Evolutionary conservation across 345 rosid genomes (phyloP).

Genomic region (Arabidopsis arenosa): DNA sequence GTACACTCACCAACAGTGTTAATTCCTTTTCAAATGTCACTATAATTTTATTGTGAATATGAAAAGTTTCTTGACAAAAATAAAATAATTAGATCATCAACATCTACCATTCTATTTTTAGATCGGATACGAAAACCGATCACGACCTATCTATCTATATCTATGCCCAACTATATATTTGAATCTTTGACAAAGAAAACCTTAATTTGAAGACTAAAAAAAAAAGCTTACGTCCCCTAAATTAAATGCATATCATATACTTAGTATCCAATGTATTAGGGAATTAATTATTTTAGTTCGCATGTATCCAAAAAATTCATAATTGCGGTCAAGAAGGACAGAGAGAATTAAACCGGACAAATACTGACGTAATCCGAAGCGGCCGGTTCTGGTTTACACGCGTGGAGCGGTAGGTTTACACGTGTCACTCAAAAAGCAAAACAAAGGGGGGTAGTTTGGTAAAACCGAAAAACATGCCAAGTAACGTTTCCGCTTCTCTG

Average conservation of each 20-base stretch:
- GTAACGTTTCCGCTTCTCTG: conserved; percentile 44
- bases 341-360: conserved; percentile 25
- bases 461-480: conserved; percentile 13
- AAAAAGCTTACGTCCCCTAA: neutral
- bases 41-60: neutral
- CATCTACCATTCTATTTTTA: neutral
- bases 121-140: neutral
- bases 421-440: neutral
- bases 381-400: conserved; percentile 37
- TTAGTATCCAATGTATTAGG: conserved; percentile 24
- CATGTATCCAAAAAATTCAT: neutral
- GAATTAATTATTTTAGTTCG: neutral
- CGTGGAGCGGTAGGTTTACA: conserved; percentile 36
- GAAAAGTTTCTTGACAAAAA: neutral
- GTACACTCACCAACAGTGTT: no score
- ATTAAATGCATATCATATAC: conserved; percentile 13
- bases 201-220: neutral
- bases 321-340: neutral
- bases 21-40: neutral
- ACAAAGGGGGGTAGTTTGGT: conserved; percentile 22
- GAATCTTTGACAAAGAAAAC: no score
- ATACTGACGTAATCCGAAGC: conserved; percentile 34
- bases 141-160: neutral
- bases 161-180: neutral
- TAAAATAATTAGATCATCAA: neutral